Base-by-base conservation (phyloP, 768 basidiomycete species). In the Tylopilus balloui region DNA sequence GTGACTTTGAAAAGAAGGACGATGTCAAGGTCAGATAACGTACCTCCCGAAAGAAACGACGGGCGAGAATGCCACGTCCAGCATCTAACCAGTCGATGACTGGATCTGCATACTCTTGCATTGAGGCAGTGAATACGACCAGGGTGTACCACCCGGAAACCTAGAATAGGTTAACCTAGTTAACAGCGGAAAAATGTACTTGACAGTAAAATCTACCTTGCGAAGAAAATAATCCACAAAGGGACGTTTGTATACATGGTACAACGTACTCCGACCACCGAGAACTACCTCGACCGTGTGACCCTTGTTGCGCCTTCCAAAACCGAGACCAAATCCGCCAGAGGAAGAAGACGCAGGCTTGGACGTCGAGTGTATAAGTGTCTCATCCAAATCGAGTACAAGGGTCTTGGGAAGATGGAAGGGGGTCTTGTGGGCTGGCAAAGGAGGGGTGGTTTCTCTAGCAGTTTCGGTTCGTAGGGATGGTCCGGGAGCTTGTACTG, bases 61-160 rank as follows among this genome's bases (percentile, higher is more conserved):
- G 86, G 2, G 77, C 81, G 29, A 99, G 80, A 50, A 98, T 89
- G 15, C 93, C 94, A 38, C 92, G 80, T 4, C 93, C 92, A 47
- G 86, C 92, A 64, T 99, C 96, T 46, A 99, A 73, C 96, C 96
- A 99, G 70, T 99, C 96, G 57, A 99, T 99, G 24, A 99, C 94
- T 0, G 96, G 96, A 73, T 99, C 96, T 53, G 96, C 96, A 67
- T 99, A 99, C 70, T 99, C 96, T 63, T 93, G 88, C 90, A 99
- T 92, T 9, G 95, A 97, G 7, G 96, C 96, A 27, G 96, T 99
- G 71, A 95, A 99, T 55, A 99, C 92, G 45, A 99, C 93, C 51
- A 99, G 80, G 1, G 94, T 98, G 71, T 99, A 99, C 96, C 96
- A 99, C 21, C 85, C 78, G 25, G 96, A 94, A 34, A 97, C 95